Evolutionary conservation across 768 basidiomycete species (phyloP).

Genomic region (Mycena latifolia): DNA sequence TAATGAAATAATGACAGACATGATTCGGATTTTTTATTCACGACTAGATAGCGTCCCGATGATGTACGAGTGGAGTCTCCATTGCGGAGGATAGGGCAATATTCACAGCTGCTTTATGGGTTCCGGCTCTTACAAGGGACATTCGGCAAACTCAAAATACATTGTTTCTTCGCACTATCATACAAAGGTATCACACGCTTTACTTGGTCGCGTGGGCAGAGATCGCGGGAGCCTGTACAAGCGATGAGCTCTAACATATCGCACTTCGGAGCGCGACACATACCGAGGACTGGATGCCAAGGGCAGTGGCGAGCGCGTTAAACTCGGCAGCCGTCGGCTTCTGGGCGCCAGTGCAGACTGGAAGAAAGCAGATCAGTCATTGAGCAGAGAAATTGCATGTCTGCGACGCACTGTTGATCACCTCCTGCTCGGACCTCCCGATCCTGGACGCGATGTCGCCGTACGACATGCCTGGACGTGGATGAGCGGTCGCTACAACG

Average conservation of each 20-base stretch:
- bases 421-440: constrained; percentile 57
- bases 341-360: constrained; percentile 62
- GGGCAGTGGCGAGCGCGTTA: constrained; percentile 54
- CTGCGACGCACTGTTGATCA: constrained; percentile 64
- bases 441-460: constrained; percentile 60
- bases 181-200: constrained; percentile 10
- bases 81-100: too few species aligned
- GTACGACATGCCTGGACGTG: constrained; percentile 60
- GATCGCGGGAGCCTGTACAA: constrained; percentile 7
- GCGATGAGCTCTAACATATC: background rate
- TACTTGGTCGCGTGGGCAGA: constrained; percentile 29
- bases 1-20: constrained; percentile 7
- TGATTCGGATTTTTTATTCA: background rate
- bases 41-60: background rate
- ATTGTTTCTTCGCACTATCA: constrained; percentile 20
- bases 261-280: constrained; percentile 25
- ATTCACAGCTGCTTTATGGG: too few species aligned
- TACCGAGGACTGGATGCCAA: constrained; percentile 56
- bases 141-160: too few species aligned
- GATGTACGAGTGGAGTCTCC: constrained; percentile 9
- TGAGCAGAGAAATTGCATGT: too few species aligned
- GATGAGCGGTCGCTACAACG: background rate
- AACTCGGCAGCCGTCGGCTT: constrained; percentile 65
- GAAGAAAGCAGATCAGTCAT: background rate
- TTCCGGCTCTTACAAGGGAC: too few species aligned